Evolutionary conservation across 352 stramenopile genomes (phyloP), one percentile per base, ranked within the genome.

Genomic region (Pythium utonaiense): DNA sequence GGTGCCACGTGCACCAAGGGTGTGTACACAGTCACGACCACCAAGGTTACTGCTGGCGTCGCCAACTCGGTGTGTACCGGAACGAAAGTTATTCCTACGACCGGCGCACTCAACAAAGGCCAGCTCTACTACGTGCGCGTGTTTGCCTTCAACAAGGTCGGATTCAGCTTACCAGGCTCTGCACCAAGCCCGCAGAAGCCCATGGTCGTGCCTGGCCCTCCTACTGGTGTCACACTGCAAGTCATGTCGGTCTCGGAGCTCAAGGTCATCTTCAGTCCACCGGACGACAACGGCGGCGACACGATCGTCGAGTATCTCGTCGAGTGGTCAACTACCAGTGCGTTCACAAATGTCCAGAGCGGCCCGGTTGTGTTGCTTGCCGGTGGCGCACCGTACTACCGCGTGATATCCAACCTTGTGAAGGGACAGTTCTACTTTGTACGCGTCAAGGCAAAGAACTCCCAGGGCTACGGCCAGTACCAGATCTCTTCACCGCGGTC

Each of bases 111-210:
- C 7, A 86, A 88, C 52, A 86, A 97, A 54, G 95, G 95, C 0
- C 74, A 96, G 52, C 67, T 89, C n/a, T 98, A 98, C 72, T 94
- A 97, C 63, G 89, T 91, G 21, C 90, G 95, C 7, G 92, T 98
- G 21, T 96, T 91, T 33, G 91, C 96, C 8, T 98, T 98, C 73
- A 99, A 98, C 77, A 78, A 85, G 33, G 61, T 97, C n/a, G 96
- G 96, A 9, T 98, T 96, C 60, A 88, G 92, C 13, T 54, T 86
- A 13, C 86, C 91, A 2, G 69, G 67, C 6, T 57, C 75, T 48
- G 82, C 71, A 21, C 57, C 69, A 1, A 78, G 67, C 49, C 73
- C 79, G 1, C 77, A 91, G 47, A 93, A 90, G 41, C 86, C 82
- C 0, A 92, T 97, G 74, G 77, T 93, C 27, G 85, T 93, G 3